phyloP scores from a whole-genome alignment of 1,284 basidiomycete species.

The Ustilago tritici region DNA sequence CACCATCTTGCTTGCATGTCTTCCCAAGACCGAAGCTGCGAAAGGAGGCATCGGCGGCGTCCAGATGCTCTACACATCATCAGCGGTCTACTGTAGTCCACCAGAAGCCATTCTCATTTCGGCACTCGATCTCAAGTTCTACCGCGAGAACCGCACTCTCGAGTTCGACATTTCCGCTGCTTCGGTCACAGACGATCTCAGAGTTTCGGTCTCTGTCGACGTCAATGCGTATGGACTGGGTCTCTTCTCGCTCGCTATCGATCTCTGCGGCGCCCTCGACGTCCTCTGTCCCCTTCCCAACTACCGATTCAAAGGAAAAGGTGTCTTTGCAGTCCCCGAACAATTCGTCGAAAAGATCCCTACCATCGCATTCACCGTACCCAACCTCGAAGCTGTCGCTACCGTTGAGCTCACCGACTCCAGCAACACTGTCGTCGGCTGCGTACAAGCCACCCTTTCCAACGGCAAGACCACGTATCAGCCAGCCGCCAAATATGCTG shows the following conservation, averaged over 20 bases:
- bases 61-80: conserved; percentile 58
- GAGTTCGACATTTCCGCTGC: conserved; percentile 65
- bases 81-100: conserved; percentile 64
- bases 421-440: conserved; percentile 81
- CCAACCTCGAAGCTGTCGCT: conserved; percentile 89
- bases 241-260: conserved; percentile 60
- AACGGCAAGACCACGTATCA: conserved; percentile 89
- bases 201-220: conserved; percentile 50
- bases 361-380: conserved; percentile 84
- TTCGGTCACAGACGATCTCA: conserved; percentile 52
- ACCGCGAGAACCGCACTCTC: conserved; percentile 60
- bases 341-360: conserved; percentile 75
- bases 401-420: conserved; percentile 82
- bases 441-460: conserved; percentile 88
- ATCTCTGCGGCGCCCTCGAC: conserved; percentile 63
- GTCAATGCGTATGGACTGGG: conserved; percentile 67
- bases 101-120: conserved; percentile 64
- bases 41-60: conserved; percentile 33
- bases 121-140: conserved; percentile 59
- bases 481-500: conserved; percentile 80
- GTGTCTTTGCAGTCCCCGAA: conserved; percentile 80
- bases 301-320: conserved; percentile 73
- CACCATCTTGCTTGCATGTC: conserved; percentile 8
- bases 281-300: conserved; percentile 66
- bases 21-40: conserved; percentile 10